Conservation (phyloP, 2,329 filamentous ascomycete species). For the Calonectria crousiana region DNA sequence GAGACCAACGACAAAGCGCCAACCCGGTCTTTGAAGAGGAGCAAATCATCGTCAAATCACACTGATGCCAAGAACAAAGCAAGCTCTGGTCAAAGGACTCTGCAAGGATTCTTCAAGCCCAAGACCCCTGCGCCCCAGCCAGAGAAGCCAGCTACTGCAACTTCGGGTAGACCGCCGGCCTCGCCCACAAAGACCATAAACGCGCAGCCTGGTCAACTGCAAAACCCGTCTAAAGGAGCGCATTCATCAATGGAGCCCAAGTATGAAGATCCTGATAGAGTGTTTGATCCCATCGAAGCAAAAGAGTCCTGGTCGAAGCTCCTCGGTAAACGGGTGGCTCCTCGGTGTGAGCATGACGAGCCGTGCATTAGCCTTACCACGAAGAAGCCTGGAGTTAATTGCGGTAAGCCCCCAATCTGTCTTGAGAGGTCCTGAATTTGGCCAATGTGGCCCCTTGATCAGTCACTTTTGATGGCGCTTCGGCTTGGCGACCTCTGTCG, state of each 20-base stretch:
- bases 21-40: slow-evolving; percentile 39
- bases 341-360: slow-evolving; percentile 89
- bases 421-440: not conserved
- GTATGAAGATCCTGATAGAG: slow-evolving; percentile 49
- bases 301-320: slow-evolving; percentile 91
- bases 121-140: slow-evolving; percentile 30
- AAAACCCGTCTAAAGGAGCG: not conserved
- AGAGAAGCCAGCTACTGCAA: slow-evolving; percentile 13
- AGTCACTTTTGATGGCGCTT: not conserved
- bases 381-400: slow-evolving; percentile 91
- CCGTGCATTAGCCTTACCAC: slow-evolving; percentile 86
- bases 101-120: slow-evolving; percentile 85
- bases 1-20: slow-evolving; percentile 19
- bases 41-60: slow-evolving; percentile 38
- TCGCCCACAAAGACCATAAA: slow-evolving; percentile 29
- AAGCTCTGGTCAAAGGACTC: slow-evolving; percentile 62
- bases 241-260: slow-evolving; percentile 12
- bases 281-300: slow-evolving; percentile 76
- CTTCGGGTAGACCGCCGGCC: slow-evolving; percentile 23
- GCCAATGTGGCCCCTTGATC: not conserved
- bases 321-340: slow-evolving; percentile 79
- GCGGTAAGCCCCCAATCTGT: slow-evolving; percentile 59
- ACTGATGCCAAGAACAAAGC: slow-evolving; percentile 49
- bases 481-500: not conserved
- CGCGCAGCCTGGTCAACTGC: not conserved